Base-by-base conservation (phyloP, 129 eudicot species). In the Lonicera japonica region DNA sequence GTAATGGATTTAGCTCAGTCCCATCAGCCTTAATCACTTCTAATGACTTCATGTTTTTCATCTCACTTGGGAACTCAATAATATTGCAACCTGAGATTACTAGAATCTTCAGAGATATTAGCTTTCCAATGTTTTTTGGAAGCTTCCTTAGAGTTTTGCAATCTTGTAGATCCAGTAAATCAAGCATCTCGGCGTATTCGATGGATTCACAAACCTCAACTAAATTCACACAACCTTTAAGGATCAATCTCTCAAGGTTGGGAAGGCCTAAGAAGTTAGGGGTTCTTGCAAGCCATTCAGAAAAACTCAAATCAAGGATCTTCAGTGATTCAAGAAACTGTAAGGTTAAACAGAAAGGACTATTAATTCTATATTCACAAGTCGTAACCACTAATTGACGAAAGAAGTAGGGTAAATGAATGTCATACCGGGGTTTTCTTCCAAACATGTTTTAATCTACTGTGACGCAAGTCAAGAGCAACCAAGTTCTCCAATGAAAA, bases 221-320 rank as follows among this genome's bases (percentile, higher is more conserved):
- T 12, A 54, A 21, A 1, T 8, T 54, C 21, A 11, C 12, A 9
- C 61, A 57, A 12, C 41, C 34, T 22, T 57, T 57, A 14, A 57
- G 40, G 8, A 57, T 25, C 39, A 57, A 25, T 25, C 18, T 25
- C 55, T 55, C 17, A 54, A 48, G 39, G 11, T 65, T 48, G 61
- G 70, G 60, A 5, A 65, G 61, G 14, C 25, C 20, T 17, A 40
- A 29, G 29, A 53, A 36, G 52, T 65, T 25, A 5, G 34, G 61
- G 18, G 51, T 65, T 18, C 18, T 52, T 11, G 25, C 13, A 18
- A 65, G 61, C 17, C 19, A 13, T 1, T 13, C 7, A 10, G 70
- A 65, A 18, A 25, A 16, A 54, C 69, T 64, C 18, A 64, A 58
- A 48, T 64, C 17, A 50, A 64, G 69, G 18, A 64, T 51, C 45